Conservation (phyloP, 768 basidiomycete genomes). For the Polyporus arcularius region DNA sequence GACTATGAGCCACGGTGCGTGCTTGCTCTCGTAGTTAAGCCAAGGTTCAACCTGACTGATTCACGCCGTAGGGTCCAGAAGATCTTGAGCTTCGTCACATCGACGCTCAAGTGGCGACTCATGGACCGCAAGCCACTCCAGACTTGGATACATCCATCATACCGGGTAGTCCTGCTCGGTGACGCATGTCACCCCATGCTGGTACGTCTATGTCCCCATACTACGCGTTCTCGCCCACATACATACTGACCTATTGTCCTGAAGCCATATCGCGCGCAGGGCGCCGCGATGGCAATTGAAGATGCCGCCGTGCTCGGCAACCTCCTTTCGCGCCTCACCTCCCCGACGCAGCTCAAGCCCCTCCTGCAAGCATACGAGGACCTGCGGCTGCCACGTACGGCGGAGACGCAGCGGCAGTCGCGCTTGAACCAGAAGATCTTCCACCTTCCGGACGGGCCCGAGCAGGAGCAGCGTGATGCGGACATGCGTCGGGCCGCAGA, state of each 20-base stretch:
- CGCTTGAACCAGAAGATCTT: slow-evolving; percentile 55
- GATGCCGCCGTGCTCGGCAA: slow-evolving; percentile 49
- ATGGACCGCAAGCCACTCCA: slow-evolving; percentile 42
- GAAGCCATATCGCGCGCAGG: slow-evolving; percentile 47
- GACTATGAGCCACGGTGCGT: slow-evolving; percentile 44
- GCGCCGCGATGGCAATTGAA: slow-evolving; percentile 50
- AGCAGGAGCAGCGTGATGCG: slow-evolving; percentile 50
- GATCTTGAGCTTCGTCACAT: slow-evolving; percentile 37
- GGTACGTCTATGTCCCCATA: slow-evolving; percentile 21
- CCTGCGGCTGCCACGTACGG: slow-evolving; percentile 52
- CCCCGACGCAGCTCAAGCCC: slow-evolving; percentile 41
- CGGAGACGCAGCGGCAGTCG: slow-evolving; percentile 49
- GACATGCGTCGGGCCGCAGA: slow-evolving; percentile 53
- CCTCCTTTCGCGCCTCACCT: slow-evolving; percentile 49
- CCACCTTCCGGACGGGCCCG: slow-evolving; percentile 56
- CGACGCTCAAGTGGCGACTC: slow-evolving; percentile 44
- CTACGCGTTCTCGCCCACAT: background rate
- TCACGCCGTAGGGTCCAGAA: slow-evolving; percentile 33
- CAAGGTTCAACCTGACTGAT: too few relatives aligned
- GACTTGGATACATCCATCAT: slow-evolving; percentile 39
- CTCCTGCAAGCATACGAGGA: slow-evolving; percentile 54
- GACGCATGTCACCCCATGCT: slow-evolving; percentile 48
- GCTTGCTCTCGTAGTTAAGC: background rate
- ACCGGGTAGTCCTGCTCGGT: slow-evolving; percentile 38
- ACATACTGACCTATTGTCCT: too few relatives aligned